Base-by-base conservation (phyloP, 768 basidiomycete genomes). In the Pleurotus citrinopileatus region DNA sequence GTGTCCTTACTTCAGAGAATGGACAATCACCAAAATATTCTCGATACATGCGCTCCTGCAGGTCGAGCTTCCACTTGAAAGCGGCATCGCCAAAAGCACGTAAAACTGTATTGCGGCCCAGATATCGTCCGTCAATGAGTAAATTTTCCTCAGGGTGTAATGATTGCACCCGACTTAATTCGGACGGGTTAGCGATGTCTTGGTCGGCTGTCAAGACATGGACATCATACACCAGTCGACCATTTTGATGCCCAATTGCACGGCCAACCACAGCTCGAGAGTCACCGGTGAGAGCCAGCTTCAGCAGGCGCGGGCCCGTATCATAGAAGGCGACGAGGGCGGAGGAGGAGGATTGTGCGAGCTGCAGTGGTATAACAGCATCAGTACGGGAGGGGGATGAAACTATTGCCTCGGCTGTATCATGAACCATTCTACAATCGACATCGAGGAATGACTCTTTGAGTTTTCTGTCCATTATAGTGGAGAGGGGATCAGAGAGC, bases 1-100 rank as follows among this genome's bases (percentile, higher is more conserved):
- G 77, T 0, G 75, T 75, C 56, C 67, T 68, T 53, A 73, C 65
- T 23, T 65, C 57, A 6, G 64, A 53, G 9, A 56, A 65, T 5
- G 64, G 63, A 0, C 59, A 42, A 5, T 73, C 67, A 2, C 71
- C 71, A 7, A 78, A 62, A 54, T 69, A 73, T 26, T 70, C 66
- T 22, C 59, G 53, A 45, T 67, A 61, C 23, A 79, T 60, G 17
- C 66, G 64, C 27, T 66, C 54, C 54, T 78, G 77, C 2, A 71
- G 58, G 4, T 71, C 72, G 10, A 55, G 43, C 36, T 63, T 62
- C 76, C 76, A 79, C 57, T 80, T 80, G 61, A 65, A 68, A 28
- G 63, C 61, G 3, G 71, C 75, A 43, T 76, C 67, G 1, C 80
- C 77, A 59, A 81, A 76, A 0, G 70, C 73, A 36, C 75, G 73